Base-by-base conservation (phyloP, 495 filamentous ascomycete genomes). In the Penicillium angulare region DNA sequence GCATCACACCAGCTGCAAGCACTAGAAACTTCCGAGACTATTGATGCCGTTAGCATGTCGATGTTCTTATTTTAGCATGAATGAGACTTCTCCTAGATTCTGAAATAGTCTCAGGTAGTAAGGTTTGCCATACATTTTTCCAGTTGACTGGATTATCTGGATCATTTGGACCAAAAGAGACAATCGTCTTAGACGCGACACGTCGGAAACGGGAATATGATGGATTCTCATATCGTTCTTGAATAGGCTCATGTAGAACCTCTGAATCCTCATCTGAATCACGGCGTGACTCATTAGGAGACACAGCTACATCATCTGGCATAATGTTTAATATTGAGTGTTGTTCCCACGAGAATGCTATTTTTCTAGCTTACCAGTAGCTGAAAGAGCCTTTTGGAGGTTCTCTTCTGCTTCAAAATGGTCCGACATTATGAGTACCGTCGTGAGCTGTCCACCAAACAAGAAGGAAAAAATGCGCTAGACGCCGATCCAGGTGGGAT, bases 81-180 rank as follows among this genome's bases (percentile, higher is more conserved):
- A n/a, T n/a, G n/a, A n/a, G n/a, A n/a, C n/a, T n/a, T n/a, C n/a
- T n/a, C n/a, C n/a, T n/a, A n/a, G n/a, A 18, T 18, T 22, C 34
- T 7, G 17, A 5, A 20, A 38, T 22, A 9, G 18, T 39, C 1
- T 8, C 5, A 21, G 13, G 2, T 5, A 7, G 15, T 20, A 8
- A 12, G 38, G 10, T 23, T 21, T 7, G 12, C 38, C 53, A 31
- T 57, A 69, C 66, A 6, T 50, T 61, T 23, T 67, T 61, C 59
- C 85, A 88, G 56, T 88, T 88, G 49, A 82, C 69, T 3, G 85
- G 85, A 65, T 86, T 85, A n/a, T 76, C 64, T 0, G 83, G 83
- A 53, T 88, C 85, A 50, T 84, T 77, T 34, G 79, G 76, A 7
- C 73, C 73, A 34, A 69, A 69, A 0, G 64, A 59, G 0, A 69